These are phyloP conservation scores for Stellera chamaejasme DNA, from an alignment of 345 rosid genomes.

Conservation along the genomic window DNA sequence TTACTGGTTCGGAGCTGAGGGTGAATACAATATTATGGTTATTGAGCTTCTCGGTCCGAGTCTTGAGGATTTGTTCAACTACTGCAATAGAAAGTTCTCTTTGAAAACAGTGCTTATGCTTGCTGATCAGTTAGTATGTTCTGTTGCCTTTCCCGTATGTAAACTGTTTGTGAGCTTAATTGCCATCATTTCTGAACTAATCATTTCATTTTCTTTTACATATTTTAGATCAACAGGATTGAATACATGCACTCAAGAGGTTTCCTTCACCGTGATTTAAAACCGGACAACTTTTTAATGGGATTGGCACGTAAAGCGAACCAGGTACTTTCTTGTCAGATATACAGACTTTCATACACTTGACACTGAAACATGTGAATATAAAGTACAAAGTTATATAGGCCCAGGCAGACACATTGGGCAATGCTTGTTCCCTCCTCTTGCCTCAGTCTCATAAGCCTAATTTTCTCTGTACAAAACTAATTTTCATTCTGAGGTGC, in stretches of 20 bases:
- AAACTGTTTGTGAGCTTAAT: neutral
- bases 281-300: conserved; percentile 56
- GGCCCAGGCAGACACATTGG: no score
- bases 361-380: no score
- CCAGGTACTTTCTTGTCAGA: conserved; percentile 23
- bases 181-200: neutral
- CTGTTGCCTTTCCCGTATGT: neutral
- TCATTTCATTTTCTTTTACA: no score
- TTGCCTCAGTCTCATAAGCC: no score
- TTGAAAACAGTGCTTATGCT: conserved; percentile 65
- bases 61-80: conserved; percentile 59
- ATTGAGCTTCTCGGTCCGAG: conserved; percentile 66
- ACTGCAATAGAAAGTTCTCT: conserved; percentile 48
- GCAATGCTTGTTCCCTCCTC: no score
- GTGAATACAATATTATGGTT: conserved; percentile 50
- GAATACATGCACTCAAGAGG: conserved; percentile 52
- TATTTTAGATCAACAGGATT: conserved; percentile 44
- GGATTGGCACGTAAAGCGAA: conserved; percentile 53
- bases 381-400: no score
- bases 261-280: conserved; percentile 51
- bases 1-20: conserved; percentile 62
- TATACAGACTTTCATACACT: no score
- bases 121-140: conserved; percentile 57
- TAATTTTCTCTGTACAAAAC: no score
- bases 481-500: no score